These are phyloP conservation scores for Mycena rebaudengoi DNA, from an alignment of 768 basidiomycete genomes.

Conservation along the genomic window DNA sequence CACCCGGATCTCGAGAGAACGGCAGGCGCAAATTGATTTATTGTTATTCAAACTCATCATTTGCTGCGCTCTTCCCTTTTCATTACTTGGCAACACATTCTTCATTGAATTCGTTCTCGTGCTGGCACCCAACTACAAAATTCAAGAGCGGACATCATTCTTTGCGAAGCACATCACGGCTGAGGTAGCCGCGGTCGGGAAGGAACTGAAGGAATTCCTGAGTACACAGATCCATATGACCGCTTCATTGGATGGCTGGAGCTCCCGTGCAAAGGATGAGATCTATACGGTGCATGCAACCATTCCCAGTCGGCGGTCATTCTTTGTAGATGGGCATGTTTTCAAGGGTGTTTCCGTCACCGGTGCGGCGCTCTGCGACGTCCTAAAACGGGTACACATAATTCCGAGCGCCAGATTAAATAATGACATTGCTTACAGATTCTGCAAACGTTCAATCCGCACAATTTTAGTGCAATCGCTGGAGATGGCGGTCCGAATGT, in stretches of 20 bases:
- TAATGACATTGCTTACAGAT: no score
- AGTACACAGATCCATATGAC: not conserved
- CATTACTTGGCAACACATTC: no score
- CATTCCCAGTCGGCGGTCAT: constrained; percentile 31
- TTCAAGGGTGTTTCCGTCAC: constrained; percentile 36
- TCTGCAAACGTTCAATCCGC: no score
- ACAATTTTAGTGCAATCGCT: constrained; percentile 28
- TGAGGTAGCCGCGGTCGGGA: not conserved
- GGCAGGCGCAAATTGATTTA: constrained; percentile 7
- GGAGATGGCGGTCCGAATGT: constrained; percentile 40
- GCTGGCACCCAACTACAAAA: not conserved
- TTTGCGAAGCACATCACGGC: not conserved
- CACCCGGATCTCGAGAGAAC: not conserved
- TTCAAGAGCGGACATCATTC: not conserved
- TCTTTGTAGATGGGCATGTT: constrained; percentile 34
- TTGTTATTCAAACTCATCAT: constrained; percentile 15
- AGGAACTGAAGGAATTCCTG: not conserved
- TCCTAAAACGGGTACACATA: constrained; percentile 13
- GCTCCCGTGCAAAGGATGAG: constrained; percentile 28
- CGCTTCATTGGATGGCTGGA: constrained; percentile 15
- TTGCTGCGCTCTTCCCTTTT: constrained; percentile 13
- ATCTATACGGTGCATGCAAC: constrained; percentile 39
- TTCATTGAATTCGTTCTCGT: not conserved
- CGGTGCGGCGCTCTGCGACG: constrained; percentile 24
- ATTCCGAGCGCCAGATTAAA: no score